Conservation (phyloP, 2,329 filamentous ascomycete genomes). For the Fusarium incarnatum region DNA sequence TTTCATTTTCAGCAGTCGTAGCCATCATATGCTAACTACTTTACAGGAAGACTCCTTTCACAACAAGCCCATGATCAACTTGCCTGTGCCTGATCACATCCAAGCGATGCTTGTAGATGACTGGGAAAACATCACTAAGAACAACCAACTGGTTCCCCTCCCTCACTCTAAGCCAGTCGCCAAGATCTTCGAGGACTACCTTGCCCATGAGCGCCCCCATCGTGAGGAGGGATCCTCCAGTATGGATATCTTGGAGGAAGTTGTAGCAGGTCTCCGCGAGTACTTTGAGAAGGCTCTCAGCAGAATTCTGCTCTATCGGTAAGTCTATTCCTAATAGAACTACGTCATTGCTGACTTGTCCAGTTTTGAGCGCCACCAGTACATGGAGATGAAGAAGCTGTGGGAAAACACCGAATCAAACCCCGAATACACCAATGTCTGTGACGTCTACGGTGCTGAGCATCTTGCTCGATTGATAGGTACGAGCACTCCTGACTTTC, state of each 20-base stretch:
- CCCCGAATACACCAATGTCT: constrained; percentile 75
- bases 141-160: constrained; percentile 86
- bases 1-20: neutral
- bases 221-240: constrained; percentile 75
- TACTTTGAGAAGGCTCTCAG: constrained; percentile 95
- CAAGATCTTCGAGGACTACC: constrained; percentile 84
- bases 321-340: constrained; percentile 38
- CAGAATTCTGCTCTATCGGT: constrained; percentile 87
- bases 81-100: constrained; percentile 87
- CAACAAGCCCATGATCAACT: constrained; percentile 83
- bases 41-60: constrained; percentile 88
- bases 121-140: constrained; percentile 99
- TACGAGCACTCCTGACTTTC: constrained; percentile 57
- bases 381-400: constrained; percentile 78
- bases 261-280: constrained; percentile 84
- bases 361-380: constrained; percentile 92
- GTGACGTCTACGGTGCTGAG: constrained; percentile 91
- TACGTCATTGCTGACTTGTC: constrained; percentile 37
- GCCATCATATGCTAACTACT: constrained; percentile 33
- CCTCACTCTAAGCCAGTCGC: constrained; percentile 81
- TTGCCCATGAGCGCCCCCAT: constrained; percentile 74
- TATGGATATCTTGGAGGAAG: constrained; percentile 88
- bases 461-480: constrained; percentile 90
- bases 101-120: constrained; percentile 96
- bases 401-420: constrained; percentile 73